Base-by-base conservation (phyloP, 2,329 filamentous ascomycete species). In the Aureobasidium mangrovei region DNA sequence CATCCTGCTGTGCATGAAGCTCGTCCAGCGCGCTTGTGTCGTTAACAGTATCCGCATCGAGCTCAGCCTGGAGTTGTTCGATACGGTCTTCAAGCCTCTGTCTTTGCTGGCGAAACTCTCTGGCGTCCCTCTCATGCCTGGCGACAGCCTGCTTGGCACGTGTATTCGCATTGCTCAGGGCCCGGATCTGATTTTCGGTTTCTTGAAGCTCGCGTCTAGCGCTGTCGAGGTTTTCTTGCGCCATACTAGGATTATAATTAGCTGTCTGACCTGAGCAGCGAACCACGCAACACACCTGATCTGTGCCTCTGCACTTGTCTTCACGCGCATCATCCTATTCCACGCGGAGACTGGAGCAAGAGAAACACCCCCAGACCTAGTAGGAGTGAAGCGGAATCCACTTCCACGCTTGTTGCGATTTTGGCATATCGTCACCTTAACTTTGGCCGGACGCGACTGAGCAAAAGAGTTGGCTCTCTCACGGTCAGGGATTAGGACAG, bases 401-500 rank as follows among this genome's bases (percentile, higher is more conserved):
- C 77, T 77, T 4, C 78, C 78, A 43, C 74, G 75, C 56, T 74
- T 78, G 7, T 31, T 28, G 39, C 74, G 75, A 1, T 61, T 57
- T 57, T 88, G 82, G 57, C 84, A 78, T 58, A 85, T 78, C 53
- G 87, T 91, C 55, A 82, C 79, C 52, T 75, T 79, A 8, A 91
- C 87, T 59, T 95, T 91, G 10, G 70, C 76, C 1, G 84, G 82
- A n/a, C 73, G 74, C 39, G 74, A 76, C 52, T 85, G 81, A 78
- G 95, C 87, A 43, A 87, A 78, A 3, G 76, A 71, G 41, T 84
- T 76, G 1, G 85, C 93, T 54, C 88, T 79, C 1, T 76, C 69
- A 29, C 86, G 76, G 31, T 84, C 75, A 54, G 83, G 75, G 53
- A 96, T 82, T 0, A 98, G 75, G 4, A 95, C 80, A 6, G 85